These are phyloP conservation scores for Maudiozyma barnettii DNA, from an alignment of 805 yeast genomes.

Conservation along the genomic window DNA sequence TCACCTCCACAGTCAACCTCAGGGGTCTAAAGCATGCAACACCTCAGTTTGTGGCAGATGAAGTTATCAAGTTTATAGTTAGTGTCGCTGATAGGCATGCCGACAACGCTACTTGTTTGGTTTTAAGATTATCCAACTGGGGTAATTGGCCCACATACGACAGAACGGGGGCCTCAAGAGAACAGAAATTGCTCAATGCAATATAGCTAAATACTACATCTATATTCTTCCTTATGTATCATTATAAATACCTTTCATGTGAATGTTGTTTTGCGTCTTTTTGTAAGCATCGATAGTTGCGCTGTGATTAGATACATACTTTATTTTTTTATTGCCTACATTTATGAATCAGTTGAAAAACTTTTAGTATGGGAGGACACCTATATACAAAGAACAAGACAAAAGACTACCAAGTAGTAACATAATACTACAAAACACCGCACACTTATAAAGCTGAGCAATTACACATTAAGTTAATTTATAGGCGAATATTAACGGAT, in stretches of 20 bases:
- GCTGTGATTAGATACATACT: too few species aligned
- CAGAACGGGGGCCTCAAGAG: slow-evolving; percentile 74
- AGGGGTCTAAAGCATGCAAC: slow-evolving; percentile 63
- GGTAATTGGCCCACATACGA: slow-evolving; percentile 84
- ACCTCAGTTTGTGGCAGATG: slow-evolving; percentile 80
- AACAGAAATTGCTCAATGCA: slow-evolving; percentile 40
- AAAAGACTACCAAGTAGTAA: too few species aligned
- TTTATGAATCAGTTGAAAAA: too few species aligned
- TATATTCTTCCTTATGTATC: not conserved
- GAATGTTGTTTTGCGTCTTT: too few species aligned
- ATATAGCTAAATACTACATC: not conserved
- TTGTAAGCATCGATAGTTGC: too few species aligned
- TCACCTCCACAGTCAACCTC: slow-evolving; percentile 52
- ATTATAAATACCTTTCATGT: not conserved
- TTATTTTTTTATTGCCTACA: too few species aligned
- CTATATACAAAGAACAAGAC: not conserved
- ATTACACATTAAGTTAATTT: too few species aligned
- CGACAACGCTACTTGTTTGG: slow-evolving; percentile 91
- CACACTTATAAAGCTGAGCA: too few species aligned
- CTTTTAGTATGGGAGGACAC: too few species aligned
- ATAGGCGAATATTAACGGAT: too few species aligned
- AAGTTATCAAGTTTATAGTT: slow-evolving; percentile 73
- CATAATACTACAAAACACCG: too few species aligned
- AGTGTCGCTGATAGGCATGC: slow-evolving; percentile 68
- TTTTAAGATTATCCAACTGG: slow-evolving; percentile 80